Conservation (phyloP, 176 grass and related monocot species). For the Poa annua region DNA sequence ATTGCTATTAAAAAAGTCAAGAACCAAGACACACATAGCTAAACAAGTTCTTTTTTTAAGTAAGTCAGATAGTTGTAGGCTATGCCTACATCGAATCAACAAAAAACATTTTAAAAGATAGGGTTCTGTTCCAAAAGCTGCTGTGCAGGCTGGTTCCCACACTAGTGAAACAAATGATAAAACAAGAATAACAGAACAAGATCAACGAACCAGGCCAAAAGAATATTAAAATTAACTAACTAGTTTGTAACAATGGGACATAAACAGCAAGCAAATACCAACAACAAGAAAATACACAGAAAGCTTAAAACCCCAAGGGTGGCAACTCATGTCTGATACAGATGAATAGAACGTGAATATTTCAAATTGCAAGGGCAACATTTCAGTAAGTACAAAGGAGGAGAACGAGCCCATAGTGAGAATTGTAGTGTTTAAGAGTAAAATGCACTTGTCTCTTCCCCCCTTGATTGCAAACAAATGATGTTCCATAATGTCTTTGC, state of each 20-base stretch:
- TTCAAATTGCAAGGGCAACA: neutral
- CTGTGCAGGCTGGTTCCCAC: neutral
- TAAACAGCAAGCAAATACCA: neutral
- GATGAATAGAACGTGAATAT: neutral
- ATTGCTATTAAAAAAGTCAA: constrained; percentile 5
- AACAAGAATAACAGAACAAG: constrained; percentile 15
- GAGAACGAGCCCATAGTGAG: neutral
- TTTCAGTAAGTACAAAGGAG: neutral
- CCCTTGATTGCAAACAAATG: constrained; percentile 4
- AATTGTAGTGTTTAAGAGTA: neutral
- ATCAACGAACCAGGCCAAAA: neutral
- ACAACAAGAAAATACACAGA: neutral
- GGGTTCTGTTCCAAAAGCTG: neutral
- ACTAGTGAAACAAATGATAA: neutral
- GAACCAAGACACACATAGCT: neutral
- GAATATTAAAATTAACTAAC: constrained; percentile 18
- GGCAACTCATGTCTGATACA: neutral
- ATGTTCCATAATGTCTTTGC: neutral
- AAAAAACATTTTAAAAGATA: neutral
- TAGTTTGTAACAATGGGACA: constrained; percentile 3
- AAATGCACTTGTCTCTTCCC: neutral
- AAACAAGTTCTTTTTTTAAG: neutral
- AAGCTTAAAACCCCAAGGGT: constrained; percentile 21
- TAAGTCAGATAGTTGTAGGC: neutral
- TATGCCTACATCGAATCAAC: neutral